Evolutionary conservation across 106 monocot species (phyloP).

Genomic region (Dendrobium nobile): DNA sequence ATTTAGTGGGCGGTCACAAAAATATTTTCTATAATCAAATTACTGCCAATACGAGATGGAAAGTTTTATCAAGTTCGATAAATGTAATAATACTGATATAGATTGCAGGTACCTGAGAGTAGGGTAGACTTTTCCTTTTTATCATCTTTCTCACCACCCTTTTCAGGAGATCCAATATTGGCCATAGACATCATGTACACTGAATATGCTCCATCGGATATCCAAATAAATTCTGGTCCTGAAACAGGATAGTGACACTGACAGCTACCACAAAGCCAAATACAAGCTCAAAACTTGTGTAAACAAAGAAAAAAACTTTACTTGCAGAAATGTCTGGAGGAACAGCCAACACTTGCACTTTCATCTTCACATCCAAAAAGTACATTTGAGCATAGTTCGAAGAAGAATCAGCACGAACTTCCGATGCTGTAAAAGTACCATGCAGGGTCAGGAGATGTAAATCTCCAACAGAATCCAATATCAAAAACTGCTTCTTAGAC

Average conservation of each 20-base stretch:
- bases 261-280: slow-evolving; percentile 4
- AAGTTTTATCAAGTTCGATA: not conserved
- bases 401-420: slow-evolving; percentile 9
- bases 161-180: slow-evolving; percentile 21
- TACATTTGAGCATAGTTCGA: slow-evolving; percentile 19
- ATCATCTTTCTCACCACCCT: slow-evolving; percentile 26
- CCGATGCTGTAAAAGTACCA: slow-evolving; percentile 18
- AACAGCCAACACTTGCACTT: slow-evolving; percentile 64
- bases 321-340: slow-evolving; percentile 49
- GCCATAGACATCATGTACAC: slow-evolving; percentile 33
- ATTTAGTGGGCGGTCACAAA: not conserved
- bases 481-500: slow-evolving; percentile 57
- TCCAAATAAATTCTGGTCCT: slow-evolving; percentile 49
- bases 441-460: slow-evolving; percentile 51
- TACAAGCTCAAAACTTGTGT: slow-evolving; percentile 2
- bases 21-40: not conserved
- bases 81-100: not conserved
- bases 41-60: not conserved
- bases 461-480: slow-evolving; percentile 77
- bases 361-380: slow-evolving; percentile 45
- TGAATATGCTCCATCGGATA: slow-evolving; percentile 55
- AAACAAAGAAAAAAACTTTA: slow-evolving; percentile 26
- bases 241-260: slow-evolving; percentile 14
- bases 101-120: slow-evolving; percentile 32
- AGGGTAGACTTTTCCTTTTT: slow-evolving; percentile 18